These are phyloP conservation scores for Cocos nucifera DNA, from an alignment of 176 grass and related monocot species.

Conservation along the genomic window DNA sequence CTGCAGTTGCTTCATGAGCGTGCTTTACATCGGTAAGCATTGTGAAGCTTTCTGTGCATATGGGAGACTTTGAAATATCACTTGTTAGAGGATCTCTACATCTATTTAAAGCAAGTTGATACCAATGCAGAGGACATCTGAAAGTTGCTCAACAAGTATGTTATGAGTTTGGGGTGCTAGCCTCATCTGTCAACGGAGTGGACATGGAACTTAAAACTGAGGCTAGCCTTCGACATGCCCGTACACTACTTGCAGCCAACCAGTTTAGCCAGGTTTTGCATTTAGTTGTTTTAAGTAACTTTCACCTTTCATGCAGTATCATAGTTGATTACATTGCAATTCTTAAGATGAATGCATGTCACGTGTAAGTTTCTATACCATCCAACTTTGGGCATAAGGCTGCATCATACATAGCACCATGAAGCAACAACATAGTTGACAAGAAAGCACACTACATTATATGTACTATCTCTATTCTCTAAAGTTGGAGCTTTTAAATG, in stretches of 20 bases:
- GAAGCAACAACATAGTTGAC: no score
- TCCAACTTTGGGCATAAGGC: no score
- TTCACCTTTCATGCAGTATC: constrained; percentile 1
- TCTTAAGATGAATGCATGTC: no score
- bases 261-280: constrained; percentile 73
- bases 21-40: constrained; percentile 63
- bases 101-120: constrained; percentile 15
- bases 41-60: not conserved
- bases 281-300: constrained; percentile 11
- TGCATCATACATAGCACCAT: no score
- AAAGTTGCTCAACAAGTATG: constrained; percentile 74
- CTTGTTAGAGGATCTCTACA: not conserved
- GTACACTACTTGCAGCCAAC: constrained; percentile 81
- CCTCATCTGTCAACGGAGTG: constrained; percentile 78
- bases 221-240: constrained; percentile 63
- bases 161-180: constrained; percentile 68
- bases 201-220: constrained; percentile 91
- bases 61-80: not conserved
- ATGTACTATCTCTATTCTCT: no score
- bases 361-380: no score
- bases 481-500: no score
- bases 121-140: constrained; percentile 54
- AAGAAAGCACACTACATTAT: no score
- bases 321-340: no score
- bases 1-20: constrained; percentile 88